Conservation (phyloP, 805 yeast genomes). For the Wickerhamomyces rabaulensis region DNA sequence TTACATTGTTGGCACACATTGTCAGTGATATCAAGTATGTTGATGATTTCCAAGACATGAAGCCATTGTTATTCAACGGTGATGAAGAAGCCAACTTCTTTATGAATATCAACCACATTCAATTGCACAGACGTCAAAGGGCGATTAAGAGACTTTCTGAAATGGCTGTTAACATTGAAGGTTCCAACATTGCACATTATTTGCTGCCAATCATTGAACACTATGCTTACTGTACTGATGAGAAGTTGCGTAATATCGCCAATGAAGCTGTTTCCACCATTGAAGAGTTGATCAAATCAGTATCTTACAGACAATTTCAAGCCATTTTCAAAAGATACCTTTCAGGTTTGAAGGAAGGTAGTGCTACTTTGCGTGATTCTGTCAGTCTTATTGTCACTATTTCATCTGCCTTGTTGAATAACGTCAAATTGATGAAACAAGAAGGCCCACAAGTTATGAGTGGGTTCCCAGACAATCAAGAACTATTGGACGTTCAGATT, state of each 20-base stretch:
- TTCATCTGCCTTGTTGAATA: constrained; percentile 43
- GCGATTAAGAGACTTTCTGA: constrained; percentile 66
- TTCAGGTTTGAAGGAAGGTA: constrained; percentile 39
- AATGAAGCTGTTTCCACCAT: constrained; percentile 64
- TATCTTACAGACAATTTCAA: constrained; percentile 76
- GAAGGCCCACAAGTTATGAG: constrained; percentile 14
- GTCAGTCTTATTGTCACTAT: constrained; percentile 55
- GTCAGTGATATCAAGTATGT: constrained; percentile 42
- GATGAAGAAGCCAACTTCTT: constrained; percentile 86
- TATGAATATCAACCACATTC: constrained; percentile 73
- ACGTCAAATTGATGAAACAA: constrained; percentile 22
- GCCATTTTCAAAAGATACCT: constrained; percentile 71
- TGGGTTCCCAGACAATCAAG: constrained; percentile 32
- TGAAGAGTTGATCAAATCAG: constrained; percentile 47
- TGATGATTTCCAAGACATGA: constrained; percentile 61
- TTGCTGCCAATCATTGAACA: constrained; percentile 82
- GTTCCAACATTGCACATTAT: constrained; percentile 67
- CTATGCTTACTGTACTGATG: constrained; percentile 57
- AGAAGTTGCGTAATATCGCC: constrained; percentile 54
- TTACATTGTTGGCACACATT: constrained; percentile 58
- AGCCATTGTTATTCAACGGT: constrained; percentile 50
- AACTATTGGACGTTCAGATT: constrained; percentile 42
- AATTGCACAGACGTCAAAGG: constrained; percentile 77
- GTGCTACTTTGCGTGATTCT: constrained; percentile 47
- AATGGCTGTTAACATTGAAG: constrained; percentile 40